Evolutionary conservation across 2,329 filamentous ascomycete species (phyloP), one percentile per base, ranked within the genome.

Genomic region (Arthrobotrys megalospora): DNA sequence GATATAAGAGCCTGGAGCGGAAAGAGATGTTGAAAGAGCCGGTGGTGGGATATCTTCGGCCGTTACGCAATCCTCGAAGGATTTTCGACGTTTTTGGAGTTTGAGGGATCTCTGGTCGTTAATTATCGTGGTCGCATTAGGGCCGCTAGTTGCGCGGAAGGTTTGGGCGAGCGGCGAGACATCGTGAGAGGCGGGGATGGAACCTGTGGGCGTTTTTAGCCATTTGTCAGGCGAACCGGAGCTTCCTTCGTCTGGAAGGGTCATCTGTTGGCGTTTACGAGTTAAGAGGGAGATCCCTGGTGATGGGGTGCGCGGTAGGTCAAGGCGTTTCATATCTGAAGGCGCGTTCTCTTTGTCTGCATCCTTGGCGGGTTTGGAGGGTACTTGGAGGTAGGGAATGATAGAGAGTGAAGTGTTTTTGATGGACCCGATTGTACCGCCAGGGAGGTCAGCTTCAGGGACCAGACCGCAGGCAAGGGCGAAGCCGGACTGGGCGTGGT

Each of bases 1-100:
- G 19, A 80, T 73, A 16, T 79, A 79, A 6, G 69, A 75, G 16
- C 69, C 76, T 14, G 76, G 70, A 3, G 76, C 76, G 11, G 76
- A 79, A 24, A 78, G 53, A 0, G 76, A 79, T n/a, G 69, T 79
- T 16, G 69, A 60, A 8, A 73, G 45, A 6, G 79, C 38, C 19
- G 80, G 80, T 8, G 79, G 80, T 6, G 79, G 80, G n/a, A 79
- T 80, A 65, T 81, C 80, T 62, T 81, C 80, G 34, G 80, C 79
- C 3, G 80, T 80, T 21, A 80, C 80, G 50, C 80, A 81, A 34
- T 81, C 80, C 47, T 81, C 80, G 50, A 81, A 81, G 1, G 80
- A 81, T 60, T 81, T 81, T 48, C 80, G 76, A 28, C 80, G 79
- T 63, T 81, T 73, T 70, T 81, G 36, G 41, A 80, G 36, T 64